phyloP scores from a whole-genome alignment of 83 land plant species.

The Thuja plicata region DNA sequence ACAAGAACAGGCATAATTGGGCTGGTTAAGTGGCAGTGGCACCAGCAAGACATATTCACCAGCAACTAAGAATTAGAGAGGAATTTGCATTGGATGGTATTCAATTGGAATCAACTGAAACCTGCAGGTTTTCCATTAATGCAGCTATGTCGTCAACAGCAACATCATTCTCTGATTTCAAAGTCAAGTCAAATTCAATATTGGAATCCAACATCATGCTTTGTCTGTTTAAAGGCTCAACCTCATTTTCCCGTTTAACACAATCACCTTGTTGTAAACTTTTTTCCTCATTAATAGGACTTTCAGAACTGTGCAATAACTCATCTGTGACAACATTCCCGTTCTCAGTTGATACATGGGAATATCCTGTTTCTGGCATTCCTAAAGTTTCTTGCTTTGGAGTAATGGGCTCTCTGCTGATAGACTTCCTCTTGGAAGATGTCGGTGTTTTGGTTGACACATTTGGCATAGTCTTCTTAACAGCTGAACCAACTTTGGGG shows the following conservation, averaged over 20 bases:
- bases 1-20: neutral
- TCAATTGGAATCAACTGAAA: neutral
- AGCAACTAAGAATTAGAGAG: neutral
- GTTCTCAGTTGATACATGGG: neutral
- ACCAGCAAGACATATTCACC: neutral
- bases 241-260: neutral
- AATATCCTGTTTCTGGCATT: neutral
- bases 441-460: neutral
- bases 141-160: neutral
- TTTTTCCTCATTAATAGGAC: neutral
- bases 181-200: neutral
- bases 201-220: neutral
- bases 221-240: neutral
- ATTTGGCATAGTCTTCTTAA: neutral
- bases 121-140: constrained; percentile 7
- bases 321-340: neutral
- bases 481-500: constrained; percentile 1
- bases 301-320: neutral
- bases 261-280: neutral
- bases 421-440: neutral
- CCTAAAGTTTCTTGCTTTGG: neutral
- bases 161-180: neutral
- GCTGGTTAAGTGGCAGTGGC: neutral
- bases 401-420: neutral
- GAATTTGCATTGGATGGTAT: neutral